phyloP scores from a whole-genome alignment of 306 rosid species.

The Comarum palustre region DNA sequence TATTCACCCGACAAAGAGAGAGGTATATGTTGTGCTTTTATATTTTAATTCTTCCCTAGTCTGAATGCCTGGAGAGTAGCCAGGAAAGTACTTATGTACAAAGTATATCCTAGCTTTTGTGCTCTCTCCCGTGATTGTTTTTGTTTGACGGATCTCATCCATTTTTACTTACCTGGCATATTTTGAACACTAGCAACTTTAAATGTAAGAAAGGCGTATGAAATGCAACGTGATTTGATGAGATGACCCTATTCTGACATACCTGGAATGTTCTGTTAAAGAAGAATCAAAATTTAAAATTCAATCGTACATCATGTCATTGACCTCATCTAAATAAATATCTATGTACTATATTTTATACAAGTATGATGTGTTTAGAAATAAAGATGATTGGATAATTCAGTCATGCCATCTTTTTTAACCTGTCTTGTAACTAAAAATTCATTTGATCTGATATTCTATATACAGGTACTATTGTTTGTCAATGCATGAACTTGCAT shows the following conservation, averaged over 20 bases:
- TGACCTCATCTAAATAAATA: not conserved
- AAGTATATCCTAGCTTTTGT: not conserved
- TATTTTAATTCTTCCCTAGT: not conserved
- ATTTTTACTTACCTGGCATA: not conserved
- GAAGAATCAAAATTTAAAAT: not conserved
- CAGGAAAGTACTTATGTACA: not conserved
- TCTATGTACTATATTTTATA: not conserved
- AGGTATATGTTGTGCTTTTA: constrained; percentile 42
- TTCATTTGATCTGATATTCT: not conserved
- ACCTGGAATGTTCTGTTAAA: not conserved
- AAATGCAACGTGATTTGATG: not conserved
- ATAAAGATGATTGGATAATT: not conserved
- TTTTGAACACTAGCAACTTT: not conserved
- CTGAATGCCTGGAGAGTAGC: not conserved
- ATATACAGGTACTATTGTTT: not conserved
- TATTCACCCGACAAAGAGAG: constrained; percentile 92
- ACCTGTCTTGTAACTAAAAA: not conserved
- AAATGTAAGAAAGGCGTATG: not conserved
- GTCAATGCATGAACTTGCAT: not conserved
- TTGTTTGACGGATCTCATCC: not conserved
- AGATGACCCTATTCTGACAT: not conserved
- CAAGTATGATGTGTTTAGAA: not conserved
- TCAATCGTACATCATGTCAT: not conserved
- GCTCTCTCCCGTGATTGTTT: not conserved
- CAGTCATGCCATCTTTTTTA: not conserved